Evolutionary conservation across 345 rosid genomes (phyloP), one percentile per base, ranked within the genome.

Genomic region (Viola odorata): DNA sequence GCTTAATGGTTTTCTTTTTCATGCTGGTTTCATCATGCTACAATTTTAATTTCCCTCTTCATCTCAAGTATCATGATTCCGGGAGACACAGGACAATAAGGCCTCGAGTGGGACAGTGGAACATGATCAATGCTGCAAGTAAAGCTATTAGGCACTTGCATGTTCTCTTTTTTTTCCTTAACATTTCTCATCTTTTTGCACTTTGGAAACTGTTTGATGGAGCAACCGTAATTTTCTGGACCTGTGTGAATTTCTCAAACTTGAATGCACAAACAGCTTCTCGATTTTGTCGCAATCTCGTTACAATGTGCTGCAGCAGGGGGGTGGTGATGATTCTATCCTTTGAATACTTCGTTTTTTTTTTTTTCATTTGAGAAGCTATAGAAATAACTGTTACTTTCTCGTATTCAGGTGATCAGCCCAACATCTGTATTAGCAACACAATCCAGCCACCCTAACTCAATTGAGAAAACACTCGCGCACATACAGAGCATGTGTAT

Each of bases 81-180:
- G 53, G 53, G 14, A 50, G 14, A 15, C 23, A n/a, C 7, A 50
- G 53, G 15, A 50, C 53, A 6, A n/a, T 50, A 50, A 50, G 53
- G 15, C 53, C 53, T 7, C 53, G 32, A 13, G 32, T 50, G 23
- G 53, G 53, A 14, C 53, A 50, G 9, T 50, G 53, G 53, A 50
- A 50, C 53, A 50, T 50, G 53, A 50, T 50, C 14, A 50, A 50
- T 50, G 53, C 53, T 13, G 53, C 13, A 50, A 13, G 23, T 50
- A 50, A 50, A 6, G 15, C 3, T 11, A 42, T 42, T 42, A 42
- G 3, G 7, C 45, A 42, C 8, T 6, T 6, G 45, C 23, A 0
- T 15, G 7, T 14, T 50, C 14, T 15, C 6, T 12, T 14, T 4
- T n/a, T 15, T 50, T 50, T n/a, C 15, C 23, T 13, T 23, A 23